Evolutionary conservation across 2,329 filamentous ascomycete genomes (phyloP).

Genomic region (Stagonosporopsis cucurbitacearum): DNA sequence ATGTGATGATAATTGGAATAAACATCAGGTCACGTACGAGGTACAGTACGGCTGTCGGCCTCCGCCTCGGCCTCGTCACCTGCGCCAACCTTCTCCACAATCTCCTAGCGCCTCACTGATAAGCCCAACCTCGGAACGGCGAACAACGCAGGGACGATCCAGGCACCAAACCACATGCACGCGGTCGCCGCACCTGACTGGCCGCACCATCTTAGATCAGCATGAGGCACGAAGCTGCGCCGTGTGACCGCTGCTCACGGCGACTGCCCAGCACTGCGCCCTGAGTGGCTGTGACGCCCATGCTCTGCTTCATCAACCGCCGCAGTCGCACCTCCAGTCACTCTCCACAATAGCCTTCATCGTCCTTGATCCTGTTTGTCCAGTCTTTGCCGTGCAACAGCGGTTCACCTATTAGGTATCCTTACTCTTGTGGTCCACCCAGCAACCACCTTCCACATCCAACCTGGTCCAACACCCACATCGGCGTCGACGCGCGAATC

Average conservation of each 20-base stretch:
- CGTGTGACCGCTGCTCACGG: conserved; percentile 34
- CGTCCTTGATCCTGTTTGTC: background rate
- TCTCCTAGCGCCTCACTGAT: conserved; percentile 15
- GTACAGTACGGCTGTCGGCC: conserved; percentile 2
- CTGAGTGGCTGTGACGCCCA: conserved; percentile 39
- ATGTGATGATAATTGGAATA: too few relatives aligned
- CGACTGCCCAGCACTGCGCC: conserved; percentile 39
- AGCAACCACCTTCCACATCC: conserved; percentile 30
- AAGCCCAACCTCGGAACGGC: conserved; percentile 14
- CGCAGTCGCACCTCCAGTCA: background rate
- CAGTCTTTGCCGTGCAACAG: background rate
- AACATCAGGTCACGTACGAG: too few relatives aligned
- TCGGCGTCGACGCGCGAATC: conserved; percentile 27
- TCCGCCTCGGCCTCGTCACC: conserved; percentile 5
- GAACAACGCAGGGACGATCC: conserved; percentile 19
- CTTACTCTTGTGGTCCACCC: conserved; percentile 8
- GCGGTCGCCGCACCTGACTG: conserved; percentile 31
- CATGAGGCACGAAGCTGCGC: conserved; percentile 41
- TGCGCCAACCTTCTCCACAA: conserved; percentile 12
- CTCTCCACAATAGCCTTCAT: background rate
- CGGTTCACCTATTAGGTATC: background rate
- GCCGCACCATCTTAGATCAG: conserved; percentile 32
- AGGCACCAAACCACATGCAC: conserved; percentile 21
- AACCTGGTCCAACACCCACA: conserved; percentile 15
- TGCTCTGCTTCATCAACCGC: conserved; percentile 27